These are phyloP conservation scores for Huntiella bhutanensis DNA, from an alignment of 2,329 filamentous ascomycete genomes.

Conservation along the genomic window DNA sequence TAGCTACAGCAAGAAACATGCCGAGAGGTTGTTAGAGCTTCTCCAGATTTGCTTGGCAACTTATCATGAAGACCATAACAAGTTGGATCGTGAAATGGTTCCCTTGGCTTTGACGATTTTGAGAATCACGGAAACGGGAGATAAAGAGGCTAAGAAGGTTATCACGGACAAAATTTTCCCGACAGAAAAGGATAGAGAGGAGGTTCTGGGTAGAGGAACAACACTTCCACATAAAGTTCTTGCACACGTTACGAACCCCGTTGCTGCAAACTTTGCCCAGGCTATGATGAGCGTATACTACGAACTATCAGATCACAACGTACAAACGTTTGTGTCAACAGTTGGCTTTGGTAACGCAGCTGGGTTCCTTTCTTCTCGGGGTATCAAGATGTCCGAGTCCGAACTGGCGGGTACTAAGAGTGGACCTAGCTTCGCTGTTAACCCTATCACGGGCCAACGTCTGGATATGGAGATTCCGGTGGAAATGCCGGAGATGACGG, in stretches of 20 bases:
- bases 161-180: slow-evolving; percentile 57
- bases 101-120: slow-evolving; percentile 11
- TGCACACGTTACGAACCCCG: slow-evolving; percentile 54
- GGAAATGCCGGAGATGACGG: slow-evolving; percentile 55
- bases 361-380: slow-evolving; percentile 54
- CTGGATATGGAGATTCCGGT: slow-evolving; percentile 44
- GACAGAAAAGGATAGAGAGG: slow-evolving; percentile 52
- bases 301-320: slow-evolving; percentile 65
- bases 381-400: slow-evolving; percentile 14
- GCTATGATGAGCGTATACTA: slow-evolving; percentile 67
- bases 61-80: slow-evolving; percentile 8
- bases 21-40: slow-evolving; percentile 3
- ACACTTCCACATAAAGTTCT: slow-evolving; percentile 62
- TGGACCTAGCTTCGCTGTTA: slow-evolving; percentile 33
- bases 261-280: slow-evolving; percentile 52
- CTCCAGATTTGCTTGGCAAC: slow-evolving; percentile 4
- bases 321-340: slow-evolving; percentile 66
- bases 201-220: slow-evolving; percentile 56
- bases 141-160: slow-evolving; percentile 24
- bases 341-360: slow-evolving; percentile 90
- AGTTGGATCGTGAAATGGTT: slow-evolving; percentile 7
- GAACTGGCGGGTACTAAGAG: slow-evolving; percentile 8
- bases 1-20: slow-evolving; percentile 11
- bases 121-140: slow-evolving; percentile 10
- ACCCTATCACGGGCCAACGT: slow-evolving; percentile 76